Evolutionary conservation across 164 flowering plant genomes (phyloP).

Genomic region (Kingdonia uniflora): DNA sequence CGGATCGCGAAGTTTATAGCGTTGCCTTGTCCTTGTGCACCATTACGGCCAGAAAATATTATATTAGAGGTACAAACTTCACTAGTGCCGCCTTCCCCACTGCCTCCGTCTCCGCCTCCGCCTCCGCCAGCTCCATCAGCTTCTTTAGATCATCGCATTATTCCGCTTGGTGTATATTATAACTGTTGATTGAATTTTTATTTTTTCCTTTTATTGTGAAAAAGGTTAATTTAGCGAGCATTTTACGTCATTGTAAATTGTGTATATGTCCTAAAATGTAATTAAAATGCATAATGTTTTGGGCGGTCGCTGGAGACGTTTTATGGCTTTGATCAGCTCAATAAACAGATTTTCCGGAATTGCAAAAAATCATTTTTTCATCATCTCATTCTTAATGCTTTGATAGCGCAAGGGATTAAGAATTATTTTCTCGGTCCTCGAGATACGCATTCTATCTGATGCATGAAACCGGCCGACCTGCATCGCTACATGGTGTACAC

Average conservation of each 20-base stretch:
- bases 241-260: not conserved
- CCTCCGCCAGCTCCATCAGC: not conserved
- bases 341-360: too few relatives aligned
- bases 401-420: too few relatives aligned
- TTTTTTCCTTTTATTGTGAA: not conserved
- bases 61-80: slow-evolving; percentile 16
- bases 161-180: slow-evolving; percentile 10
- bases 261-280: not conserved
- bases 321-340: too few relatives aligned
- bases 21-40: slow-evolving; percentile 68
- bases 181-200: slow-evolving; percentile 5
- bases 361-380: too few relatives aligned
- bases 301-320: too few relatives aligned
- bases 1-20: slow-evolving; percentile 65
- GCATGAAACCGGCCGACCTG: too few relatives aligned
- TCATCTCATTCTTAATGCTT: too few relatives aligned
- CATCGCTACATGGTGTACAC: too few relatives aligned
- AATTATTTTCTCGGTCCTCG: too few relatives aligned
- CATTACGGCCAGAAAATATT: slow-evolving; percentile 27
- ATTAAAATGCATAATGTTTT: too few relatives aligned
- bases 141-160: slow-evolving; percentile 6
- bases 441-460: too few relatives aligned
- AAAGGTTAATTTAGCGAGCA: not conserved
- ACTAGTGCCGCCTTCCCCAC: slow-evolving; percentile 30
- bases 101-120: slow-evolving; percentile 15